Evolutionary conservation across 805 yeast species (phyloP).

Genomic region (Saccharomyces jurei): DNA sequence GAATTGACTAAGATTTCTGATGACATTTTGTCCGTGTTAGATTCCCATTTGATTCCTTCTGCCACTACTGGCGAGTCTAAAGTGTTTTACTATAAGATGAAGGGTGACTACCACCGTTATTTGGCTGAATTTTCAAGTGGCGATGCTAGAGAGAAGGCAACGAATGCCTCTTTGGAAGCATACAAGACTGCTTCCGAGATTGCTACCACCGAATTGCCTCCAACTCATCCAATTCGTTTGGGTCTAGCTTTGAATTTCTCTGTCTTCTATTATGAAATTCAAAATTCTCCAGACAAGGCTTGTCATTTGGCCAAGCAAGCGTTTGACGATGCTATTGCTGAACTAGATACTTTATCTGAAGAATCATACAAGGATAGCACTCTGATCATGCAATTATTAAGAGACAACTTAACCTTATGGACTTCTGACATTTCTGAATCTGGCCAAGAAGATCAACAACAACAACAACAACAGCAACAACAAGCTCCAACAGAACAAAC

Average conservation of each 20-base stretch:
- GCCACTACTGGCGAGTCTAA: constrained; percentile 94
- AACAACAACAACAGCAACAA: constrained; percentile 7
- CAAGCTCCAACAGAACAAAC: constrained; percentile 5
- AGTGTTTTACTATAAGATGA: constrained; percentile 96
- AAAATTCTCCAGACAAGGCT: constrained; percentile 95
- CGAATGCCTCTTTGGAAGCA: constrained; percentile 84
- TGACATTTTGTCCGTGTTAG: constrained; percentile 77
- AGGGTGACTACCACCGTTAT: constrained; percentile 97
- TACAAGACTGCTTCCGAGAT: constrained; percentile 91
- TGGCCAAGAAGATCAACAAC: constrained; percentile 44
- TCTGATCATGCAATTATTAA: constrained; percentile 91
- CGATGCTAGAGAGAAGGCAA: constrained; percentile 84
- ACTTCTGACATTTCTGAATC: constrained; percentile 83
- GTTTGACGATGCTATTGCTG: constrained; percentile 96
- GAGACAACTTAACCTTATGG: constrained; percentile 97
- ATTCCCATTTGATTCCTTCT: constrained; percentile 79
- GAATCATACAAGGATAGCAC: constrained; percentile 97
- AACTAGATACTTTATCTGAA: constrained; percentile 90
- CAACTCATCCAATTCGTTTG: constrained; percentile 94
- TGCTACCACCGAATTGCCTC: constrained; percentile 89
- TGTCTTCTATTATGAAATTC: constrained; percentile 93
- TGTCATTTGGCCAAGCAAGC: constrained; percentile 97
- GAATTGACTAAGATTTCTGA: constrained; percentile 89
- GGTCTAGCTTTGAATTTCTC: constrained; percentile 95
- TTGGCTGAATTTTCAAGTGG: constrained; percentile 88